Base-by-base conservation (phyloP, 371 early-diverging fungal species). In the Zychaea mexicana region DNA sequence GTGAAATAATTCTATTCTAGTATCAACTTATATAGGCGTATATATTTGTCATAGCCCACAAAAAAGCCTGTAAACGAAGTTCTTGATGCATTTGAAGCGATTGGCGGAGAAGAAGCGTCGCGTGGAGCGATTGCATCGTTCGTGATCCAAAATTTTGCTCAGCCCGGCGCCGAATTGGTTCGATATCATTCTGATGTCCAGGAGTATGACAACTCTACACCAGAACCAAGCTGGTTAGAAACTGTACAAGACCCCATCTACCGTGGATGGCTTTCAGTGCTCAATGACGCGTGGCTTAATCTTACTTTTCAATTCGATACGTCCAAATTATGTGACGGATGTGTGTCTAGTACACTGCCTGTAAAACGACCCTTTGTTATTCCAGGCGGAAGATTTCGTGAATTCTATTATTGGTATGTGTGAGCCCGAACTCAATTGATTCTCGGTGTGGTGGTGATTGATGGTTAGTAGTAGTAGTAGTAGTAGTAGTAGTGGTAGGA, bases 321-420 rank as follows among this genome's bases (percentile, higher is more conserved):
- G n/a, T 66, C 74, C 8, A 30, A 52, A 9, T 52, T 89, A 10
- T 90, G 89, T 56, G 60, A 81, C 5, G 87, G 83, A 10, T 88
- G 90, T 56, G 74, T 49, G 0, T 74, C 86, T 1, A 83, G 85
- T 15, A 76, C 85, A 28, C 68, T 93, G 5, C 73, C 79, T 28
- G 74, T 85, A 0, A 71, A 78, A 17, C 74, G 84, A 49, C 87
- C 81, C 9, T 96, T 95, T 74, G 87, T 96, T 2, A 89, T 96
- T 10, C 96, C 97, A 10, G 97, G 97, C 5, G 96, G 96, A 3
- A 73, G 96, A 56, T 97, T 97, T 68, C 74, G 91, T 57, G 96
- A 97, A 83, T 80, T 88, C 28, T 95, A 96, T 73, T 95, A 97
- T 72, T 96, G 95, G 96, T 76, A 74, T 59, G 46, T 39, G 4